Conservation (phyloP, 352 stramenopile species). For the Phytophthora sojae region DNA sequence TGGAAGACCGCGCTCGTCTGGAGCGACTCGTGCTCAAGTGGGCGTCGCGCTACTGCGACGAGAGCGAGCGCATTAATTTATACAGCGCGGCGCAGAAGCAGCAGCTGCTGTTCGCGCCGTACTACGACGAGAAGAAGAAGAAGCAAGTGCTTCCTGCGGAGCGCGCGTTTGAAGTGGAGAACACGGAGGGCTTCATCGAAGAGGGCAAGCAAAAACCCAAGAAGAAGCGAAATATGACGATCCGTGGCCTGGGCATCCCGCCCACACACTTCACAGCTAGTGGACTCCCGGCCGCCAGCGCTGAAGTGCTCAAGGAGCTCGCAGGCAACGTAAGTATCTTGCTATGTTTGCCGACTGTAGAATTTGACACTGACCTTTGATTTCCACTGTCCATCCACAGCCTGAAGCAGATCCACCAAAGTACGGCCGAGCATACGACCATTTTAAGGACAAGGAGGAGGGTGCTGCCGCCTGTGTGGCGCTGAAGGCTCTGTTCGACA, state of each 20-base stretch:
- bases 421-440: conserved; percentile 91
- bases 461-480: conserved; percentile 95
- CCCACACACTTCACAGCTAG: conserved; percentile 93
- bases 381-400: conserved; percentile 34
- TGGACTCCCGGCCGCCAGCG: conserved; percentile 93
- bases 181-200: conserved; percentile 78
- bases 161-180: conserved; percentile 84
- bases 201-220: conserved; percentile 71
- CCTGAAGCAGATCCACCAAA: conserved; percentile 79
- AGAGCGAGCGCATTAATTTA: conserved; percentile 96
- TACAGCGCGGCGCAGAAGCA: conserved; percentile 94
- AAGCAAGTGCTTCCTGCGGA: conserved; percentile 75
- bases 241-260: conserved; percentile 92
- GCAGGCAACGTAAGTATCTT: conserved; percentile 79
- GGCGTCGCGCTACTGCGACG: conserved; percentile 92
- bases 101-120: conserved; percentile 97
- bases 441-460: conserved; percentile 93
- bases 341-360: neutral
- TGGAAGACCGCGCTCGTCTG: conserved; percentile 86
- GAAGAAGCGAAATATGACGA: conserved; percentile 86
- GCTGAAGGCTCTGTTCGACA: conserved; percentile 94
- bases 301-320: conserved; percentile 94
- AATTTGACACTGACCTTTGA: neutral
- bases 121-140: conserved; percentile 77
- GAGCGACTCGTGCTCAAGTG: conserved; percentile 92